Percentiles rank a stretch among this genome's conserved stretches.
phyloP scores from a whole-genome alignment of 352 stramenopile genomes.

The Phytophthora megakarya region DNA sequence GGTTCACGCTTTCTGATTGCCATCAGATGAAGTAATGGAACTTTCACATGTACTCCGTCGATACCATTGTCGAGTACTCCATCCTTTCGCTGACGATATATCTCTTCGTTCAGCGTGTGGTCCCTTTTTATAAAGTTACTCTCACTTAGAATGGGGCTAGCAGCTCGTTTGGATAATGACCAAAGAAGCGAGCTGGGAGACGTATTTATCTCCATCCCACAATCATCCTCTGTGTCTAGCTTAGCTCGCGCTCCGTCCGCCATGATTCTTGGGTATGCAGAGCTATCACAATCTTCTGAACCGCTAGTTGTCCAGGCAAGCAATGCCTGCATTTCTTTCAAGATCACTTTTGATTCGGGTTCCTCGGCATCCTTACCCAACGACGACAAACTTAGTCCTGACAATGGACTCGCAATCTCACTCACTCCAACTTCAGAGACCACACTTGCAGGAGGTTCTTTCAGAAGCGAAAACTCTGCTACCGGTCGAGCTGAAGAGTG shows the following conservation, averaged over 20 bases:
- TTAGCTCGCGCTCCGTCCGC: not conserved
- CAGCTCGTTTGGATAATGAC: conserved; percentile 52
- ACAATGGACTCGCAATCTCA: conserved; percentile 66
- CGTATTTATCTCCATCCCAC: conserved; percentile 4
- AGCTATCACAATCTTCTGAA: not conserved
- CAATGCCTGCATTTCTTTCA: conserved; percentile 56
- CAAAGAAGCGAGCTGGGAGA: conserved; percentile 60
- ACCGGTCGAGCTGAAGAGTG: not conserved
- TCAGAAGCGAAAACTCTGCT: conserved; percentile 46
- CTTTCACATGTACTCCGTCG: conserved; percentile 1
- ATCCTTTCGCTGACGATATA: conserved; percentile 39
- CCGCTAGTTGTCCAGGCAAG: conserved; percentile 53
- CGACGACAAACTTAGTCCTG: conserved; percentile 44
- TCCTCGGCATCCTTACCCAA: conserved; percentile 56
- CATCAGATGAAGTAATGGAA: conserved; percentile 48
- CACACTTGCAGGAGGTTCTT: conserved; percentile 44
- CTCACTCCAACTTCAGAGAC: conserved; percentile 28
- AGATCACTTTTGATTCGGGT: conserved; percentile 59
- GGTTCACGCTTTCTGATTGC: conserved; percentile 39
- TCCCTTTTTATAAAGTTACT: conserved; percentile 55
- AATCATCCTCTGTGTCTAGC: conserved; percentile 3
- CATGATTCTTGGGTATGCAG: conserved; percentile 40
- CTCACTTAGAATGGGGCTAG: no score
- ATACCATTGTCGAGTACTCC: conserved; percentile 2
- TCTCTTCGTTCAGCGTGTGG: conserved; percentile 59